Conservation (phyloP, 768 basidiomycete genomes). For the Fistulinella prunicolor region DNA sequence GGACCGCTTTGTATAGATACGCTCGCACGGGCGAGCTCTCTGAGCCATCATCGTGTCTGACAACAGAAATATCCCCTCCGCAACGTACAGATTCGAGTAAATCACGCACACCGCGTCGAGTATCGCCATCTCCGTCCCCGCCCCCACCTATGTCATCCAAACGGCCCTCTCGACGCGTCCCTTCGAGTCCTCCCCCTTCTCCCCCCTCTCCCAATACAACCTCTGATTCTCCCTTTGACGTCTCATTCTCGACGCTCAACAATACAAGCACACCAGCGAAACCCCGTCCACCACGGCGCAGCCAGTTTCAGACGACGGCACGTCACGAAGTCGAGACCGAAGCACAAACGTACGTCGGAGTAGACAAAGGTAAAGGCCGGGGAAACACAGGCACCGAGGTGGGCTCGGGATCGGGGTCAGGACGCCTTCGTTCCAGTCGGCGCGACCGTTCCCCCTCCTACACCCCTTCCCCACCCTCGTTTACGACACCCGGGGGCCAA, state of each 20-base stretch:
- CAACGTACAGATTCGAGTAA: background rate
- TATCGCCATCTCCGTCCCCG: background rate
- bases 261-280: conserved; percentile 31
- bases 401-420: background rate
- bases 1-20: background rate
- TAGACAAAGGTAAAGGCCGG: background rate
- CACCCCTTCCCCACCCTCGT: conserved; percentile 18
- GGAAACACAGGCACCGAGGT: background rate
- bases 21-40: too few relatives aligned
- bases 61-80: background rate
- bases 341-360: background rate
- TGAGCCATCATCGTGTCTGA: background rate
- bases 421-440: background rate
- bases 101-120: background rate
- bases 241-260: conserved; percentile 23
- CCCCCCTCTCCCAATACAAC: conserved; percentile 6
- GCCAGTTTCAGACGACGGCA: background rate
- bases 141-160: background rate
- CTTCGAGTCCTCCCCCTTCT: conserved; percentile 1
- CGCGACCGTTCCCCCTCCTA: conserved; percentile 15
- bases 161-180: background rate
- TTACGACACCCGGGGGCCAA: conserved; percentile 1
- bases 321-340: too few relatives aligned
- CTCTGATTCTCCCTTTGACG: conserved; percentile 19
- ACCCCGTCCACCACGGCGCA: conserved; percentile 9